Conservation (phyloP, 768 basidiomycete species). For the Termitomyces bulborhizus region DNA sequence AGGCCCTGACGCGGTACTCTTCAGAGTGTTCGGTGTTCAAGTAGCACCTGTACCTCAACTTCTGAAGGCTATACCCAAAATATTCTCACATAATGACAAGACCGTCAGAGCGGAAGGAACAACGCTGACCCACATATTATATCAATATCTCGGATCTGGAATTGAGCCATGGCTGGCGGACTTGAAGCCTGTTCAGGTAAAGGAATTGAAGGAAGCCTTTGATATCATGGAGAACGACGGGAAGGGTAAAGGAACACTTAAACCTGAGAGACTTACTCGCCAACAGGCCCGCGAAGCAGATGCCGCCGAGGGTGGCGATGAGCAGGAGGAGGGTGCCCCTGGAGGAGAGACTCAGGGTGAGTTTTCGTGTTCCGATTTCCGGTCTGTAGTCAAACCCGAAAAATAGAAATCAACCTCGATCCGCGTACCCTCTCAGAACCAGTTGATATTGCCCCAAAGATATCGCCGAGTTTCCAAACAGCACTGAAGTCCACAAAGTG, state of each 20-base stretch:
- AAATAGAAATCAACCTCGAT: constrained; percentile 55
- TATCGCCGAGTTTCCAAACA: constrained; percentile 70
- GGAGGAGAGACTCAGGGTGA: constrained; percentile 40
- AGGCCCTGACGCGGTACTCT: constrained; percentile 2
- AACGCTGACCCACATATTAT: constrained; percentile 64
- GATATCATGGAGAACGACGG: constrained; percentile 79
- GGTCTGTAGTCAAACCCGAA: constrained; percentile 8
- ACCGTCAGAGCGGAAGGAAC: constrained; percentile 91
- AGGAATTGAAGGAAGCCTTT: constrained; percentile 91
- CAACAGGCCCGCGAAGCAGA: constrained; percentile 70
- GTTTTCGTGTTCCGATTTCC: constrained; percentile 11
- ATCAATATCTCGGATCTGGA: constrained; percentile 80
- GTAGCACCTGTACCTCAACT: constrained; percentile 70
- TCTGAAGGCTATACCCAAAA: constrained; percentile 85
- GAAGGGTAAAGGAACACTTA: constrained; percentile 76
- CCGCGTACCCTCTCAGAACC: constrained; percentile 77
- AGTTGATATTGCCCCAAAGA: constrained; percentile 68
- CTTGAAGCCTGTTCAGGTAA: constrained; percentile 94
- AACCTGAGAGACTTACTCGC: constrained; percentile 75
- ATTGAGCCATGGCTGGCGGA: constrained; percentile 84
- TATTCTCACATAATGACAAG: constrained; percentile 94
- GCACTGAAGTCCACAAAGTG: constrained; percentile 88
- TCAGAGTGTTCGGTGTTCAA: constrained; percentile 74
- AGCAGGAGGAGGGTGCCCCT: constrained; percentile 27
- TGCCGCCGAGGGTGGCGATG: constrained; percentile 26